phyloP scores from a whole-genome alignment of 2,329 filamentous ascomycete genomes.

The Colletotrichum viniferum region DNA sequence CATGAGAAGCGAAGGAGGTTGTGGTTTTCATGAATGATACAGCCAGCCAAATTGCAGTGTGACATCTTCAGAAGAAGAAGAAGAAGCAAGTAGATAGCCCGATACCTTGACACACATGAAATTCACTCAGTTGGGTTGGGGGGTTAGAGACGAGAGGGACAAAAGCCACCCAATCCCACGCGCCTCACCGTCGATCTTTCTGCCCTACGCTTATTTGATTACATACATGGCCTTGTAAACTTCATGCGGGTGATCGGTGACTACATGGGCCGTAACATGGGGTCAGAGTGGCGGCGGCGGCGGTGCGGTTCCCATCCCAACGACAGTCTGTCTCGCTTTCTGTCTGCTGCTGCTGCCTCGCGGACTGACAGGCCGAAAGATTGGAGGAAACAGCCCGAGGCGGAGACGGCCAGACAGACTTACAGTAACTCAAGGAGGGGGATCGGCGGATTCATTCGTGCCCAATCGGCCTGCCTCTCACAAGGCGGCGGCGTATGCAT shows the following conservation, averaged over 20 bases:
- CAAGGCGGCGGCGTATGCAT: background rate
- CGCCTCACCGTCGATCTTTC: constrained; percentile 18
- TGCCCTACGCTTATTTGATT: constrained; percentile 16
- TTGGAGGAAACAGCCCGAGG: background rate
- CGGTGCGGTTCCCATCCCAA: background rate
- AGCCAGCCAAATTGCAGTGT: background rate
- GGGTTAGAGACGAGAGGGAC: background rate
- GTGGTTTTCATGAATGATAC: background rate
- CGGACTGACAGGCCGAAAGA: background rate
- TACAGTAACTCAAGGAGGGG: background rate
- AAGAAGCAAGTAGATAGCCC: background rate
- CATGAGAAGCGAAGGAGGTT: background rate
- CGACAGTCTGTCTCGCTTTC: background rate
- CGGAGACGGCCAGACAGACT: background rate
- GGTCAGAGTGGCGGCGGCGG: background rate
- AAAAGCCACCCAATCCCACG: background rate
- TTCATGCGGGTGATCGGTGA: constrained; percentile 14
- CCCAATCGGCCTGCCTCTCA: constrained; percentile 2
- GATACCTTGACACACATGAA: background rate
- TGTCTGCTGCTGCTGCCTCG: background rate
- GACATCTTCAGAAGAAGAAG: background rate
- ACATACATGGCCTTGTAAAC: background rate
- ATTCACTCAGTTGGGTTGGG: background rate
- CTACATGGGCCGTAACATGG: background rate
- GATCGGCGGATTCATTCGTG: constrained; percentile 5